Conservation (phyloP, 257 asterid species). For the Petrea volubilis region DNA sequence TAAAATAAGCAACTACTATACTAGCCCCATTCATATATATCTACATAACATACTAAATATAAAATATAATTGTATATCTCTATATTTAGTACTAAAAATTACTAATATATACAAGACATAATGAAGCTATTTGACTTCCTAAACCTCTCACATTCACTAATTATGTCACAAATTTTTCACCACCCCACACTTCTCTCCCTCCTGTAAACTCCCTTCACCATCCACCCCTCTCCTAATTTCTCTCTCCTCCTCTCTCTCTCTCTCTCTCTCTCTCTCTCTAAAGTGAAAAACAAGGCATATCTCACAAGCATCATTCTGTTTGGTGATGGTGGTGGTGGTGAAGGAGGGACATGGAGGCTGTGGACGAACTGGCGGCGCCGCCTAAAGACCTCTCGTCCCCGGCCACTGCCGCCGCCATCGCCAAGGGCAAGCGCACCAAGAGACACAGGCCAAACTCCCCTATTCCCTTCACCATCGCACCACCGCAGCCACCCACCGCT, state of each 20-base stretch:
- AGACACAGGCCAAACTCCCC: constrained; percentile 52
- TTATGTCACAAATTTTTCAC: constrained; percentile 22
- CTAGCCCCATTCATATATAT: neutral
- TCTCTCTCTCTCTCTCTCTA: constrained; percentile 27
- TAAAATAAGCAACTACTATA: too few species aligned
- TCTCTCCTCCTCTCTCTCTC: constrained; percentile 28
- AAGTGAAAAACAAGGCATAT: neutral
- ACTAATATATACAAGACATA: neutral
- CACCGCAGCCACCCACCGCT: constrained; percentile 1
- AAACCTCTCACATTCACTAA: constrained; percentile 44
- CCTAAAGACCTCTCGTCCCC: constrained; percentile 32
- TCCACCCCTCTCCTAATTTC: constrained; percentile 30
- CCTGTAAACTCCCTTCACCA: constrained; percentile 29
- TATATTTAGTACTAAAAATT: constrained; percentile 19
- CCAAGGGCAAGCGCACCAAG: constrained; percentile 61
- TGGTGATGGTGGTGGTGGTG: constrained; percentile 38
- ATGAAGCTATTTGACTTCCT: constrained; percentile 31
- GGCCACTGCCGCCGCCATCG: constrained; percentile 13
- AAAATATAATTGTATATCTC: neutral
- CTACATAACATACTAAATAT: too few species aligned
- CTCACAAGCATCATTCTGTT: constrained; percentile 1
- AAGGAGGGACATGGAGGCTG: constrained; percentile 42
- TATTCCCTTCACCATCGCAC: constrained; percentile 33
- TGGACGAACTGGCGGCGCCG: constrained; percentile 26
- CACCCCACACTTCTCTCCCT: constrained; percentile 36